Base-by-base conservation (phyloP, 352 stramenopile species). In the Phytophthora europaea region DNA sequence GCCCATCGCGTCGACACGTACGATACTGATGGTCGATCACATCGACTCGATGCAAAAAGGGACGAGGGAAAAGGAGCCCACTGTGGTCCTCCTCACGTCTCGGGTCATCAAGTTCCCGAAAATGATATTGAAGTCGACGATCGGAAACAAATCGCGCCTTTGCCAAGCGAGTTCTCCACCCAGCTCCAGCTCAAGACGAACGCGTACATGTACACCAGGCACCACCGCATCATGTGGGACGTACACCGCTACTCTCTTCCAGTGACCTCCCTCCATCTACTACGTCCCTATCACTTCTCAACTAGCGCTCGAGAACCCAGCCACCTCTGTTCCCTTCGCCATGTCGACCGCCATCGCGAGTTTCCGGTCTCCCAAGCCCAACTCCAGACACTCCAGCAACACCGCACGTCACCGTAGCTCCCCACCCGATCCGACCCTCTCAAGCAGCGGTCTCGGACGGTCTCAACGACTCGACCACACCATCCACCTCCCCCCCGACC, bases 61-160 rank as follows among this genome's bases (percentile, higher is more conserved):
- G 59, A 59, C 66, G 47, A 63, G 60, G 16, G 67, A 51, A 34
- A 40, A 65, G 45, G 34, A 56, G 54, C 26, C 16, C 40, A 75
- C 13, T 66, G 61, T 71, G 8, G 68, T 61, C 52, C 53, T 34
- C 48, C 15, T 7, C 16, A 18, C 31, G 20, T 57, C 68, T 75
- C 26, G 61, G 47, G 68, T 75, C 61, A 75, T 75, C 61, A 75
- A 67, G 40, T 26, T 16, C 45, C 45, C 20, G 45, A 62, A 73
- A 75, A 71, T 62, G 47, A 62, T 75, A 47, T 66, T 71, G 54
- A 63, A 58, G 61, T 28, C 68, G 54, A 53, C 61, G 36, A 43
- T 63, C 59, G 51, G 57, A 47, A 26, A n/a, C n/a, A n/a, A n/a
- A n/a, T n/a, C n/a, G n/a, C n/a, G 31, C 36, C n/a, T 50, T 40